Conservation (phyloP, 2,329 filamentous ascomycete genomes). For the Sporothrix humicola region DNA sequence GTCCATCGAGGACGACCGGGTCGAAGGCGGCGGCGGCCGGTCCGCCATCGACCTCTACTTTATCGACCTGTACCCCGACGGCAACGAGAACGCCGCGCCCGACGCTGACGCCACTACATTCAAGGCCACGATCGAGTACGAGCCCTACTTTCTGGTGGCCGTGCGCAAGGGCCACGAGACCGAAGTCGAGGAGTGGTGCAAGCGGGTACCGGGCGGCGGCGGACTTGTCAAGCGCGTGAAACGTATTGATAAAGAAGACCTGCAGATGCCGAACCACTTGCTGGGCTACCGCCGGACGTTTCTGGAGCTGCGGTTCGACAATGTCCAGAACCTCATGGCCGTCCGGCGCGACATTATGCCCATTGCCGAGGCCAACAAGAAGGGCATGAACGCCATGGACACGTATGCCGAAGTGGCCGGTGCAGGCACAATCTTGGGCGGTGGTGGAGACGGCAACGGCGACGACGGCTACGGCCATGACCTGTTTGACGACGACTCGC, state of each 20-base stretch:
- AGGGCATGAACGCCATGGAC: constrained; percentile 95
- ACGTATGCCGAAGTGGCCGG: constrained; percentile 95
- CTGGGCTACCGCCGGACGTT: constrained; percentile 89
- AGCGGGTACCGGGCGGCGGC: constrained; percentile 75
- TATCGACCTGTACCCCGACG: constrained; percentile 89
- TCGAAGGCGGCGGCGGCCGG: constrained; percentile 82
- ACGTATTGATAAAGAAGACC: constrained; percentile 87
- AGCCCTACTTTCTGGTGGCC: constrained; percentile 93
- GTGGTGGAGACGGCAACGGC: constrained; percentile 49
- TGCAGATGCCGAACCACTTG: constrained; percentile 93
- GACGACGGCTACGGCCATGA: constrained; percentile 66
- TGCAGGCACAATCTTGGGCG: constrained; percentile 68
- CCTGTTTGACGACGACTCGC: constrained; percentile 85
- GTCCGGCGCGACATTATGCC: constrained; percentile 85
- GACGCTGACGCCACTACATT: constrained; percentile 87
- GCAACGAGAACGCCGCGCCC: constrained; percentile 75
- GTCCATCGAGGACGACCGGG: constrained; percentile 80
- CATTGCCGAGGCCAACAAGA: constrained; percentile 94
- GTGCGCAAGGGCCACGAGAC: constrained; percentile 85
- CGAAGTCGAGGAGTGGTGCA: constrained; percentile 95
- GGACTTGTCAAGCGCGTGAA: constrained; percentile 80
- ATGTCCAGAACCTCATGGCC: constrained; percentile 84
- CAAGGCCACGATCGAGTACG: constrained; percentile 95
- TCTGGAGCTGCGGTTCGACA: constrained; percentile 83
- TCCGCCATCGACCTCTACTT: constrained; percentile 97